Evolutionary conservation across 2,329 filamentous ascomycete genomes (phyloP), one percentile per base, ranked within the genome.

Genomic region (Aaosphaeria arxii): DNA sequence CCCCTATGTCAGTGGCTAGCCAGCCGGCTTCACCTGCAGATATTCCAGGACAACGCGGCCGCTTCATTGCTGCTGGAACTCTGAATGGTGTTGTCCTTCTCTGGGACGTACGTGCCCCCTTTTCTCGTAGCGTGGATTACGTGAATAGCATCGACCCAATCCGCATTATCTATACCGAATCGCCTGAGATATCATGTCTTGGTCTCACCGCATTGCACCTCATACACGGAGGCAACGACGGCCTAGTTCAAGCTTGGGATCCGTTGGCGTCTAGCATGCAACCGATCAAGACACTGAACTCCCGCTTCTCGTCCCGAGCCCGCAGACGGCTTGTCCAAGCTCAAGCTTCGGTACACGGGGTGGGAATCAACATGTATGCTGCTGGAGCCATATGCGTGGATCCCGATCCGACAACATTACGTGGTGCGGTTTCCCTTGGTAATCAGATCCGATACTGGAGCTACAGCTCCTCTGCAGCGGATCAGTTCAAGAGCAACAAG

Each of bases 171-270:
- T 84, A 91, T 59, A 97, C 94, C 0, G 90, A 95, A 41, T 97
- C 92, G 0, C 91, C 92, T 0, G 82, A 90, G 63, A 85, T 97
- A 13, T 89, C 91, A 0, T 89, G 85, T 51, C 71, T 99, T 11
- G 94, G 87, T 5, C 69, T 96, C 42, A 90, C 91, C 1, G 88
- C 90, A 1, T 76, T 99, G 11, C 95, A 95, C 64, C 73, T 99
- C 11, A 88, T 97, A 5, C 89, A 96, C 66, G 94, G 94, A 43
- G 94, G 94, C 29, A 96, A 88, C 57, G 94, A 99, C 71, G 92
- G 94, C 1, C 81, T 97, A 3, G 92, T 96, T 4, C 94, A 97
- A 69, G 89, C 91, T 5, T 99, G 94, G 94, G 94, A 99, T 73
- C 89, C 88, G n/a, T 76, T 99, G 42, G 89, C 86, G 1, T 97